These are phyloP conservation scores for Rosellinia necatrix DNA, from an alignment of 2,329 filamentous ascomycete genomes.

Conservation along the genomic window DNA sequence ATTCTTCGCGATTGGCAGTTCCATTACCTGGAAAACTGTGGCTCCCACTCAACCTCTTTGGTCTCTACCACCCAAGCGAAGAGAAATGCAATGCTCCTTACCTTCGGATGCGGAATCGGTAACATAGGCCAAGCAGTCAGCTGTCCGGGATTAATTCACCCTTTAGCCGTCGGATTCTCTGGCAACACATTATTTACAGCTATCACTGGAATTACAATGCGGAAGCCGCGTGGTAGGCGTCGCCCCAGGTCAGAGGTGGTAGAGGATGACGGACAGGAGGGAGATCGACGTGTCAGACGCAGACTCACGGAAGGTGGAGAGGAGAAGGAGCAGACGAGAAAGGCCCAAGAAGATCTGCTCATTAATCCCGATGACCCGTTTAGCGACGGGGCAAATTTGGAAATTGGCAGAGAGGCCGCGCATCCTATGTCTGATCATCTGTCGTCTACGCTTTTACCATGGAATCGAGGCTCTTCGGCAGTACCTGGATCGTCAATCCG, in stretches of 20 bases:
- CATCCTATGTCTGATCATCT: conserved; percentile 70
- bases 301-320: conserved; percentile 38
- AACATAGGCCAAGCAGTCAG: conserved; percentile 43
- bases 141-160: conserved; percentile 44
- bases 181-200: conserved; percentile 49
- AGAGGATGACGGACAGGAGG: conserved; percentile 42
- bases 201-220: conserved; percentile 43
- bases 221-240: conserved; percentile 36
- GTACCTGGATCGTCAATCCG: conserved; percentile 53
- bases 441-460: conserved; percentile 55
- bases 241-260: conserved; percentile 53
- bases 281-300: conserved; percentile 46
- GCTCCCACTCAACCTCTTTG: conserved; percentile 34
- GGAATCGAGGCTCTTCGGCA: conserved; percentile 55
- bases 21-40: conserved; percentile 57
- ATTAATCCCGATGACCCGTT: conserved; percentile 27
- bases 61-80: conserved; percentile 46
- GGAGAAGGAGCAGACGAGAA: conserved; percentile 21
- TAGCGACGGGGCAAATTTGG: conserved; percentile 28
- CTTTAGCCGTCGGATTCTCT: conserved; percentile 52
- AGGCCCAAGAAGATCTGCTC: conserved; percentile 35
- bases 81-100: conserved; percentile 47
- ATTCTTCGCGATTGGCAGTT: conserved; percentile 48
- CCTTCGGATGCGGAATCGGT: conserved; percentile 47
- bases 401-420: conserved; percentile 57